Evolutionary conservation across 2,329 filamentous ascomycete species (phyloP), one percentile per base, ranked within the genome.

Genomic region (Pezicula radicicola): DNA sequence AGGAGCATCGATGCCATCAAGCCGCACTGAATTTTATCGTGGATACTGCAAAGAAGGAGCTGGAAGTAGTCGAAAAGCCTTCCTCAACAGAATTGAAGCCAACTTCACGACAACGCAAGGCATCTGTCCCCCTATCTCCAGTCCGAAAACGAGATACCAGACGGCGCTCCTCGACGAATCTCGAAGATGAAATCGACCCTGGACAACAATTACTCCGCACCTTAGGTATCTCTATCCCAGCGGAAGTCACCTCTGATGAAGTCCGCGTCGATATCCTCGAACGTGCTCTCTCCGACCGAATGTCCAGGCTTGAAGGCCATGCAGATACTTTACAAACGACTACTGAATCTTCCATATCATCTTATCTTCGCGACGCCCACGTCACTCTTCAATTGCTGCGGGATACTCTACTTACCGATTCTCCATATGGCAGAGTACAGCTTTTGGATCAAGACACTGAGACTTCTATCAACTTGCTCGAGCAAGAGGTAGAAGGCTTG

Each of bases 361-460:
- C 68, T 1, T 72, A 77, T 9, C 59, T 84, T 0, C 64, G 72
- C 0, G 80, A 84, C 53, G 71, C 73, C 0, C 70, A 72, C 16
- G 63, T 70, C 3, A 79, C 79, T 0, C 60, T 82, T 1, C 74
- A 78, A 55, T 60, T 79, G 8, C 63, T 83, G 15, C 67, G 72
- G 5, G 78, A 80, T 52, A 79, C 75, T 39, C 65, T 83, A 1
- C 65, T 83, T 2, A 76, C 77, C 0, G 80, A 84, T 58, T 80
- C 73, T 28, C 66, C 72, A 4, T 81, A 73, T 59, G 69, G 70
- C 0, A 63, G 71, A n/a, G 72, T 80, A 4, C 70, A 69, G 40
- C 70, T 84, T 6, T 66, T 75, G 6, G 81, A 84, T 57, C 72
- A 75, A 0, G 78, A 80, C 27, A 75, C 81, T 36, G 75, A 80